These are phyloP conservation scores for Bruguiera hainesii DNA, from an alignment of 441 rosid genomes.

Conservation along the genomic window DNA sequence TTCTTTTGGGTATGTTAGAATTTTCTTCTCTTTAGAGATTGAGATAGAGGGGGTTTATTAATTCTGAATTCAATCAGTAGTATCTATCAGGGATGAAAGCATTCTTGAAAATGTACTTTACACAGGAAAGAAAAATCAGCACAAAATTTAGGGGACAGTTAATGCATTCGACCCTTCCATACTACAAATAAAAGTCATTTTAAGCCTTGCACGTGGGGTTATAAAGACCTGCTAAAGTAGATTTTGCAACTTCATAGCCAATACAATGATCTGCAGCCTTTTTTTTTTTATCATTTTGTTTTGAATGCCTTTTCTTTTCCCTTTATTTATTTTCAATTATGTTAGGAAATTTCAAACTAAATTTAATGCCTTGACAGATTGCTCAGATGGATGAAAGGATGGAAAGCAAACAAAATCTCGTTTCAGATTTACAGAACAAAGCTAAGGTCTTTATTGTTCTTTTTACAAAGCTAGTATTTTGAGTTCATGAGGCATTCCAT, in stretches of 20 bases:
- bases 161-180: not conserved
- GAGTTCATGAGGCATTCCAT: not conserved
- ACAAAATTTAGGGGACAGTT: not conserved
- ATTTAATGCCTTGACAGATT: slow-evolving; percentile 41
- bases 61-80: not conserved
- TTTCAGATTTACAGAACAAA: slow-evolving; percentile 54
- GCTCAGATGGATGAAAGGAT: slow-evolving; percentile 44
- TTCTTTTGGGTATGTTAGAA: not conserved
- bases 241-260: not conserved
- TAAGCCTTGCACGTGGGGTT: not conserved
- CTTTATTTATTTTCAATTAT: not conserved
- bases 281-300: too few species aligned
- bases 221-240: not conserved
- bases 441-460: slow-evolving; percentile 42
- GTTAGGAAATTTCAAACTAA: slow-evolving; percentile 8
- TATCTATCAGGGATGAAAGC: not conserved
- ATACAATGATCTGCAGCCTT: too few species aligned
- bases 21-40: not conserved
- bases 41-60: not conserved
- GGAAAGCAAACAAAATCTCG: slow-evolving; percentile 42
- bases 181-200: not conserved
- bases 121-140: not conserved
- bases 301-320: too few species aligned
- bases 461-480: not conserved
- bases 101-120: not conserved